These are phyloP conservation scores for Solanum megistacrolobum DNA, from an alignment of 257 asterid species.

Conservation along the genomic window DNA sequence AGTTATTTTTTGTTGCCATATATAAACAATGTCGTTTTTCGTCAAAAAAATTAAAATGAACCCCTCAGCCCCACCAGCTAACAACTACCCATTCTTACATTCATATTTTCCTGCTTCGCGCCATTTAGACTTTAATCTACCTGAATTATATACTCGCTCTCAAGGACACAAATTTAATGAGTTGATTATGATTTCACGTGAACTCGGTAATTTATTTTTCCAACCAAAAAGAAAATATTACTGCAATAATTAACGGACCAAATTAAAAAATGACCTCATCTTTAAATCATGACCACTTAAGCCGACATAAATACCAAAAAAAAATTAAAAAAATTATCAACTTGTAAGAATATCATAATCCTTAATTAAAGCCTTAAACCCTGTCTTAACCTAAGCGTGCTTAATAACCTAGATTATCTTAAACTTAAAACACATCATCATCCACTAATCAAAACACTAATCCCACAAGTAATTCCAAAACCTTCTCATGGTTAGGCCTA, in stretches of 20 bases:
- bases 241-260: neutral
- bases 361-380: neutral
- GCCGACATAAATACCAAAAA: neutral
- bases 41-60: neutral
- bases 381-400: conserved; percentile 25
- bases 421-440: conserved; percentile 36
- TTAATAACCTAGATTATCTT: conserved; percentile 43
- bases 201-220: neutral
- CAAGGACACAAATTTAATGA: neutral
- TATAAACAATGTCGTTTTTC: neutral
- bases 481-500: conserved; percentile 42
- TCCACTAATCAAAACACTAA: conserved; percentile 39
- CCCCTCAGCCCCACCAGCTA: accelerated
- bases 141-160: neutral
- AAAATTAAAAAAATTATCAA: neutral
- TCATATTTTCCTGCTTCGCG: neutral
- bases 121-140: neutral
- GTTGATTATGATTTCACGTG: neutral
- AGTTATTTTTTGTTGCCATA: neutral
- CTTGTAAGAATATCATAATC: neutral
- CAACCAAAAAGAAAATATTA: neutral
- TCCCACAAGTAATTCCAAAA: conserved; percentile 15
- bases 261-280: neutral
- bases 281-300: neutral
- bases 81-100: neutral